Evolutionary conservation across 768 basidiomycete species (phyloP).

Genomic region (Coprinellus micaceus): DNA sequence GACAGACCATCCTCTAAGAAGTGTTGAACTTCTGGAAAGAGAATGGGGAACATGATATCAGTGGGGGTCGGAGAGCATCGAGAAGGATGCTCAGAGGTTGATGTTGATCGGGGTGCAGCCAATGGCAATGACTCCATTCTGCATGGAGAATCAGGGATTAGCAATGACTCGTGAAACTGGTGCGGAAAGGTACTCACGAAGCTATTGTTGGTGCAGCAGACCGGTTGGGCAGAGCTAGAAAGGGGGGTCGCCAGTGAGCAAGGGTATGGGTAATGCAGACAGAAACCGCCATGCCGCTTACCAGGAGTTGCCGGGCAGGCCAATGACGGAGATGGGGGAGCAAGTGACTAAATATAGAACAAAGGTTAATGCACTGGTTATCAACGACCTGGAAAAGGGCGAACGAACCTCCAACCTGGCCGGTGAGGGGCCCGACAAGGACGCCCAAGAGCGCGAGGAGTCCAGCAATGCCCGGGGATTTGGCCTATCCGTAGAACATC

Average conservation of each 20-base stretch:
- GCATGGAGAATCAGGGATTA: neutral
- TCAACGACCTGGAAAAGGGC: neutral
- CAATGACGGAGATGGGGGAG: conserved; percentile 23
- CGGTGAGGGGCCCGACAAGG: conserved; percentile 21
- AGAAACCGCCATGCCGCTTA: conserved; percentile 1
- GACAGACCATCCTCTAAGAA: too few relatives aligned
- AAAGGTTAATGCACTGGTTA: conserved; percentile 10
- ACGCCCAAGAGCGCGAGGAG: conserved; percentile 31
- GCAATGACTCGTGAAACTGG: neutral
- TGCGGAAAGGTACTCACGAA: conserved; percentile 27
- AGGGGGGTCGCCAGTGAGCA: too few relatives aligned
- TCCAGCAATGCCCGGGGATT: conserved; percentile 15
- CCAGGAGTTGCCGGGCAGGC: conserved; percentile 25
- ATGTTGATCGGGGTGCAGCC: conserved; percentile 12
- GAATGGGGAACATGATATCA: too few relatives aligned
- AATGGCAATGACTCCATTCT: conserved; percentile 6
- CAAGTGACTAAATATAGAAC: conserved; percentile 22
- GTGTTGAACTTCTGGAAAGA: too few relatives aligned
- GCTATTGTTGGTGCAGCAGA: conserved; percentile 35
- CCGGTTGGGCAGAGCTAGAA: conserved; percentile 26
- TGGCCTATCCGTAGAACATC: conserved; percentile 8
- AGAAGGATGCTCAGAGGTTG: conserved; percentile 2
- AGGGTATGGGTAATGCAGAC: neutral
- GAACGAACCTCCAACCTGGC: conserved; percentile 11
- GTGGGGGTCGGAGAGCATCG: too few relatives aligned